Percentiles rank a stretch among this genome's conserved stretches.
Conservation (phyloP, 768 basidiomycete genomes). For the Mycena crocata region DNA sequence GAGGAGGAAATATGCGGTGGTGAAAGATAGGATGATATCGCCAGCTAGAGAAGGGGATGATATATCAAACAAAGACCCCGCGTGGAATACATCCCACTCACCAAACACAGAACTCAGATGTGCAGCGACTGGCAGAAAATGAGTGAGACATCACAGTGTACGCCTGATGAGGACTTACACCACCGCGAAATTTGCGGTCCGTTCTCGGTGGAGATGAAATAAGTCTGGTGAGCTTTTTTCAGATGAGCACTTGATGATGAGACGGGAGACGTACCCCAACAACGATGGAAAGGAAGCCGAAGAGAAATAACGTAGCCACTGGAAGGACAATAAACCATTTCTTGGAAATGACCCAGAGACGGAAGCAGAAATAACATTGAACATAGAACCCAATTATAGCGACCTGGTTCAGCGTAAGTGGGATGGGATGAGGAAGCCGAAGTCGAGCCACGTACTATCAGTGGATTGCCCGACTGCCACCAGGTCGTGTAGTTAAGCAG, state of each 20-base stretch:
- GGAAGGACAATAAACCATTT: slow-evolving; percentile 4
- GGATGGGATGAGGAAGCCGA: neutral
- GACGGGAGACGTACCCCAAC: neutral
- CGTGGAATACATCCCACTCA: neutral
- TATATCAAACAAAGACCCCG: neutral
- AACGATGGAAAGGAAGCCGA: neutral
- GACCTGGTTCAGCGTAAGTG: neutral
- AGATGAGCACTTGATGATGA: neutral
- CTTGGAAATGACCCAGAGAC: slow-evolving; percentile 21
- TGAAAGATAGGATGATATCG: neutral
- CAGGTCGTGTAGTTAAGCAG: slow-evolving; percentile 7
- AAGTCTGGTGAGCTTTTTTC: neutral
- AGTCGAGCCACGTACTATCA: neutral
- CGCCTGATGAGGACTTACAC: neutral
- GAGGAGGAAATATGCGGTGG: slow-evolving; percentile 10
- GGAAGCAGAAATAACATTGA: slow-evolving; percentile 12
- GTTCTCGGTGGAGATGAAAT: neutral
- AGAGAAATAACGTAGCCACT: neutral
- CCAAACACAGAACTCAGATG: slow-evolving; percentile 3
- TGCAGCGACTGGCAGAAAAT: neutral
- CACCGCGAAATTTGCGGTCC: neutral
- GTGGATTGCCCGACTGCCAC: slow-evolving; percentile 18
- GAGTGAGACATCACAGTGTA: neutral
- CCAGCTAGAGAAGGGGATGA: neutral
- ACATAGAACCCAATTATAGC: slow-evolving; percentile 18